A percentile compares a stretch with the other conserved stretches of the same genome.
Evolutionary conservation across 495 filamentous ascomycete genomes (phyloP).

Genomic region (Penicillium cataractarum): DNA sequence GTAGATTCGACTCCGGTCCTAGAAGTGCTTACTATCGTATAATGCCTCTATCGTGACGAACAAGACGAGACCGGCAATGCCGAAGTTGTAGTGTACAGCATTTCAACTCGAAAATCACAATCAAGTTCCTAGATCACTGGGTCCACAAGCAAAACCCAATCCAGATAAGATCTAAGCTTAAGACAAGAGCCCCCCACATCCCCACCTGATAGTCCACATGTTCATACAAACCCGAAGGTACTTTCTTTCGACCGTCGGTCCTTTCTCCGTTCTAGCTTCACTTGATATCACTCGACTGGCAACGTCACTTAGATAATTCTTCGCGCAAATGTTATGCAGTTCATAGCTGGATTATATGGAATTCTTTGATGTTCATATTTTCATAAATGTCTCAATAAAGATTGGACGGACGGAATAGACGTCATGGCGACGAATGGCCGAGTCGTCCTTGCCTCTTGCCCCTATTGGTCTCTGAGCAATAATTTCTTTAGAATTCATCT

Average conservation of each 20-base stretch:
- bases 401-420: background rate
- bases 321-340: no score
- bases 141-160: background rate
- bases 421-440: conserved; percentile 7
- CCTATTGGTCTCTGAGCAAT: background rate
- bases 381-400: background rate
- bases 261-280: background rate
- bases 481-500: background rate
- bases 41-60: no score
- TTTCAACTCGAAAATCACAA: no score
- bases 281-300: background rate
- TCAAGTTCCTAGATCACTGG: background rate
- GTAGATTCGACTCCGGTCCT: no score
- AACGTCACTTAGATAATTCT: no score
- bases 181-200: background rate
- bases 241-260: background rate
- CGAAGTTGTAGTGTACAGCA: no score
- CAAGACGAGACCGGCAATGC: no score
- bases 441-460: background rate
- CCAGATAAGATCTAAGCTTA: background rate
- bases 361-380: no score
- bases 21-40: no score
- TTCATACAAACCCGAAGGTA: background rate
- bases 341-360: background rate
- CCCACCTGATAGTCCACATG: background rate